Conservation (phyloP, 2,329 filamentous ascomycete species). For the Coniochaeta hoffmannii region DNA sequence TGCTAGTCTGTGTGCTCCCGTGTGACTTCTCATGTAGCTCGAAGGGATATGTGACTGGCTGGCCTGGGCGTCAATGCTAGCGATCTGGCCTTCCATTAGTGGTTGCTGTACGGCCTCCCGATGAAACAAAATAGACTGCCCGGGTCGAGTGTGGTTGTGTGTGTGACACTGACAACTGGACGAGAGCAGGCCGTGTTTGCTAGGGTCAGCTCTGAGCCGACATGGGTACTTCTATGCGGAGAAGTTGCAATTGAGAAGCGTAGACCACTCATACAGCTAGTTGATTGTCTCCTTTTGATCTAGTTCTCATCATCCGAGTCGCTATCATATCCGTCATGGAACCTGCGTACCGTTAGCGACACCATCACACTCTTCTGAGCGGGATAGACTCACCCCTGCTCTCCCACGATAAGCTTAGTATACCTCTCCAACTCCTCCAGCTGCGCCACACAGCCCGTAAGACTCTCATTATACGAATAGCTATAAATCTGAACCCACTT, state of each 20-base stretch:
- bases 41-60: neutral
- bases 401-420: conserved; percentile 51
- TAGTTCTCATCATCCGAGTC: neutral
- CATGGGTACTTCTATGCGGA: no score
- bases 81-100: neutral
- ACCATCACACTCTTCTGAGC: neutral
- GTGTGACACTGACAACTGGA: neutral
- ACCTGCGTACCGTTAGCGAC: neutral
- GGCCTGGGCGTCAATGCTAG: no score
- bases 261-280: no score
- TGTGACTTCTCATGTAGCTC: neutral
- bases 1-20: no score
- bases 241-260: no score
- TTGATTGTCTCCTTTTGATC: neutral
- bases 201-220: no score
- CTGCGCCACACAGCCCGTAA: conserved; percentile 47
- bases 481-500: conserved; percentile 52
- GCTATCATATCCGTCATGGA: neutral
- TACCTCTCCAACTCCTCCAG: conserved; percentile 46
- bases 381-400: conserved; percentile 27
- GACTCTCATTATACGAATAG: conserved; percentile 44
- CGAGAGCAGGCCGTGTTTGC: no score
- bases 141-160: neutral
- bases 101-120: neutral
- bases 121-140: neutral